A percentile compares a stretch with the other conserved stretches of the same genome.
phyloP scores from a whole-genome alignment of 306 rosid genomes.

The Cicer judaicum region DNA sequence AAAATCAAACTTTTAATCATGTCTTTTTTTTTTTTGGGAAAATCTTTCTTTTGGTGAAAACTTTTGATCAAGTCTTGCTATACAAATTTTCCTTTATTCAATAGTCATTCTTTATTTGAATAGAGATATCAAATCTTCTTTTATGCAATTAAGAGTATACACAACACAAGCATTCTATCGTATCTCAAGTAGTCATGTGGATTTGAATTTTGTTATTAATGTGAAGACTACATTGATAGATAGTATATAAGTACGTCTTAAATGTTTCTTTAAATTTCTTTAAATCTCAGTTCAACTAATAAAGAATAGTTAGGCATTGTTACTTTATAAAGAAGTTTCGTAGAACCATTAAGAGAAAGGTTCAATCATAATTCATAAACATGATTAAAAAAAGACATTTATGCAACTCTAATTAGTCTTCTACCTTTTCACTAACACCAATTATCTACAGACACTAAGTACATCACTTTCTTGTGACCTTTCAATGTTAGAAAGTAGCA shows the following conservation, averaged over 20 bases:
- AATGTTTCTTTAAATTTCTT: no score
- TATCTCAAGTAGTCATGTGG: no score
- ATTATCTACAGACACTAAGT: not conserved
- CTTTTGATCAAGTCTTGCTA: not conserved
- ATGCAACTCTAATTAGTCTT: not conserved
- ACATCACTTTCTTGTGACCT: conserved; percentile 8
- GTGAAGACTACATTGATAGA: no score
- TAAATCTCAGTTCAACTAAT: no score
- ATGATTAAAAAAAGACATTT: not conserved
- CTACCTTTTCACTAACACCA: conserved; percentile 1
- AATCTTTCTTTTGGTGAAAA: no score
- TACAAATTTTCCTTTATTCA: not conserved
- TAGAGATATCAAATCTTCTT: no score
- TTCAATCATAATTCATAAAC: not conserved
- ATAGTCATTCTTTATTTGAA: not conserved
- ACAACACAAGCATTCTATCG: no score
- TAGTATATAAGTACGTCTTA: no score
- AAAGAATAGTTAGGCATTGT: not conserved
- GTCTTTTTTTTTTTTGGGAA: no score
- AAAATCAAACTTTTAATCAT: not conserved
- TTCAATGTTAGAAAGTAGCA: conserved; percentile 4
- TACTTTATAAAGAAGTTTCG: conserved; percentile 15
- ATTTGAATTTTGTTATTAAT: no score
- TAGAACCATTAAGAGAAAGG: conserved; percentile 40
- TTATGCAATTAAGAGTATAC: no score